Percentiles rank a stretch among this genome's conserved stretches.
Evolutionary conservation across 805 yeast species (phyloP).

Genomic region (Scheffersomyces spartinae): DNA sequence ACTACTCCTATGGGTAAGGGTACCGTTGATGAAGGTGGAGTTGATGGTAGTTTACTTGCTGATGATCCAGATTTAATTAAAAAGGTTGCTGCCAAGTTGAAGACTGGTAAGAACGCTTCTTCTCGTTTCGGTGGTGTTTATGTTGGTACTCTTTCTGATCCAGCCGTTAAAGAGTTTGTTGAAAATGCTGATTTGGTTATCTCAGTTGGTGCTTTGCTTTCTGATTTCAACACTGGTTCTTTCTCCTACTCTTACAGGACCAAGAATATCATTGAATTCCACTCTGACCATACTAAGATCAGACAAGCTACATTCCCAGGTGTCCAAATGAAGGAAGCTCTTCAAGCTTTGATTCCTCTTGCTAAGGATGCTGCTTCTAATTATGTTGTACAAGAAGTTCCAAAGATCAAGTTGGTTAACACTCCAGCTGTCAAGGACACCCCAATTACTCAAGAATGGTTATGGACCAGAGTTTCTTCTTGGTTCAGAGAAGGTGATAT

Average conservation of each 20-base stretch:
- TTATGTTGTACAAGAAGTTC: slow-evolving; percentile 45
- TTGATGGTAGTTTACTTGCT: slow-evolving; percentile 13
- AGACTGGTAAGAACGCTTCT: slow-evolving; percentile 22
- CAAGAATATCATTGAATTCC: slow-evolving; percentile 67
- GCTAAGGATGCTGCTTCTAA: slow-evolving; percentile 26
- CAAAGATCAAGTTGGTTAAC: slow-evolving; percentile 36
- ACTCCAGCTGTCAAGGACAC: slow-evolving; percentile 32
- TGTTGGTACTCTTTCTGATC: slow-evolving; percentile 69
- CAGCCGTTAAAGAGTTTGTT: slow-evolving; percentile 60
- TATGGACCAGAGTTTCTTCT: slow-evolving; percentile 53
- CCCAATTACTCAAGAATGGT: slow-evolving; percentile 47
- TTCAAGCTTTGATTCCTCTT: slow-evolving; percentile 29
- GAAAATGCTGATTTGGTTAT: slow-evolving; percentile 66
- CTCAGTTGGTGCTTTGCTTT: slow-evolving; percentile 72
- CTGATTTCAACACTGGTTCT: slow-evolving; percentile 87
- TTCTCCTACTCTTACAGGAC: slow-evolving; percentile 68
- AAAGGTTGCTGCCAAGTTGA: slow-evolving; percentile 12
- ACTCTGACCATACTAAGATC: slow-evolving; percentile 64
- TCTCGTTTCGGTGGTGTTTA: slow-evolving; percentile 77
- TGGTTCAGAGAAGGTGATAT: slow-evolving; percentile 60
- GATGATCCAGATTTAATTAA: slow-evolving; percentile 15
- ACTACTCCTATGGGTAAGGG: slow-evolving; percentile 91
- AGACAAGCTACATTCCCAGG: slow-evolving; percentile 61
- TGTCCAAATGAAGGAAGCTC: slow-evolving; percentile 54
- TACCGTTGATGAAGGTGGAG: slow-evolving; percentile 50